phyloP scores from a whole-genome alignment of 768 basidiomycete genomes.

The Tylopilus rubrobrunneus region DNA sequence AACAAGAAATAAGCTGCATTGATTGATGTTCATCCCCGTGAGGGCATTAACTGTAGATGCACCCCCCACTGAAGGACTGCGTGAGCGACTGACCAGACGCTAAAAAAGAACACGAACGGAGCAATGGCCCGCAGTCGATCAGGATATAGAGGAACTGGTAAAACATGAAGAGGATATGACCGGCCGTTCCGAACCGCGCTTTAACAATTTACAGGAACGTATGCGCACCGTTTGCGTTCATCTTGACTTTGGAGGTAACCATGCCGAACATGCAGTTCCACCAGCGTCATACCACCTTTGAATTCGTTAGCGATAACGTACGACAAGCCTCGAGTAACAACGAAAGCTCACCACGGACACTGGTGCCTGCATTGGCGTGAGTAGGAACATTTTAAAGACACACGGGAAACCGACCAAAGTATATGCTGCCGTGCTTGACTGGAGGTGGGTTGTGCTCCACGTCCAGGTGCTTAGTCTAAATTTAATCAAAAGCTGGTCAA shows the following conservation, averaged over 20 bases:
- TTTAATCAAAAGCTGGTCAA: too few species aligned
- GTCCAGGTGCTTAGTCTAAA: slow-evolving; percentile 36
- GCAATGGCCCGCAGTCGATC: slow-evolving; percentile 47
- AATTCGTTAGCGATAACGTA: too few species aligned
- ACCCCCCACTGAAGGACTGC: slow-evolving; percentile 33
- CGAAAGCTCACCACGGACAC: too few species aligned
- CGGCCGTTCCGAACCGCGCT: slow-evolving; percentile 42
- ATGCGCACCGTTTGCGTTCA: slow-evolving; percentile 55
- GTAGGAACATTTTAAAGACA: too few species aligned
- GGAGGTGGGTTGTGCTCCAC: slow-evolving; percentile 26
- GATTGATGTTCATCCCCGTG: slow-evolving; percentile 41
- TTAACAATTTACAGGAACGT: slow-evolving; percentile 58
- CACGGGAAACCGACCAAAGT: slow-evolving; percentile 33
- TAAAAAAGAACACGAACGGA: slow-evolving; percentile 32
- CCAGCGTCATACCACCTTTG: slow-evolving; percentile 27
- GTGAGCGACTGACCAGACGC: neutral
- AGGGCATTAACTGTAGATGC: slow-evolving; percentile 39
- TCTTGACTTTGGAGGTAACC: slow-evolving; percentile 40
- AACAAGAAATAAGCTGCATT: slow-evolving; percentile 39
- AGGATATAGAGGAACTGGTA: slow-evolving; percentile 47
- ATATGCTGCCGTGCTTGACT: slow-evolving; percentile 14
- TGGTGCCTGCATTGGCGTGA: too few species aligned
- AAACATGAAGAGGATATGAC: slow-evolving; percentile 52
- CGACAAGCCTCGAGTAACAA: too few species aligned
- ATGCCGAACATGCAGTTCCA: slow-evolving; percentile 30